Evolutionary conservation across 2,329 filamentous ascomycete genomes (phyloP).

Genomic region (Didymosphaeria variabile): DNA sequence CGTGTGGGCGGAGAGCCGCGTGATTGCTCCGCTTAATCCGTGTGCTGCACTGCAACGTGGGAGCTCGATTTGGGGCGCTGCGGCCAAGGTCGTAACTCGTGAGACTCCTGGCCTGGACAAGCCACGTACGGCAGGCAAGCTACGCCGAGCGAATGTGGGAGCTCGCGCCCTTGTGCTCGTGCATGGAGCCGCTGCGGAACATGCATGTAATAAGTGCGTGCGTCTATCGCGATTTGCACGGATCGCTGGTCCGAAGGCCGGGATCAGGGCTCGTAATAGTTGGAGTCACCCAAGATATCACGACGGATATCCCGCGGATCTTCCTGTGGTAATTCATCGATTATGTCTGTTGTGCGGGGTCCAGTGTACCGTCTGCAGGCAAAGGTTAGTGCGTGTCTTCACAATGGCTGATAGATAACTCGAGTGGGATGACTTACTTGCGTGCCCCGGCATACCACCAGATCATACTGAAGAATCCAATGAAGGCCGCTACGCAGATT

Average conservation of each 20-base stretch:
- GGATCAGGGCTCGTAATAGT: constrained; percentile 33
- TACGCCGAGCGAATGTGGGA: constrained; percentile 5
- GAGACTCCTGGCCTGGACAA: neutral
- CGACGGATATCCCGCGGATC: constrained; percentile 53
- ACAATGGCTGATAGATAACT: neutral
- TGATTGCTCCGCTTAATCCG: constrained; percentile 13
- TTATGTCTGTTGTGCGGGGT: constrained; percentile 65
- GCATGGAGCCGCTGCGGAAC: constrained; percentile 2
- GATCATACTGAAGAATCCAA: constrained; percentile 57
- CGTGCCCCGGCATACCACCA: constrained; percentile 57
- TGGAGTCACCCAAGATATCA: constrained; percentile 44
- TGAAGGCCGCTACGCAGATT: constrained; percentile 57
- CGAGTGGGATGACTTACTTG: constrained; percentile 36
- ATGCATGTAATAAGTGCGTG: constrained; percentile 9
- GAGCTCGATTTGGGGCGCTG: constrained; percentile 1
- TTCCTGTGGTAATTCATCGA: constrained; percentile 53
- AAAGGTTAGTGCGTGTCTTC: constrained; percentile 17
- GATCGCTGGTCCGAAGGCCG: neutral
- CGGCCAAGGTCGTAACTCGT: constrained; percentile 5
- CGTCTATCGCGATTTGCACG: constrained; percentile 1
- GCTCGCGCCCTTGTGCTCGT: constrained; percentile 3
- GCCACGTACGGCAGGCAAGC: constrained; percentile 6
- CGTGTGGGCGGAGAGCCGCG: neutral
- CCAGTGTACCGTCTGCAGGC: constrained; percentile 64
- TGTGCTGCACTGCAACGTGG: constrained; percentile 12